Conservation (phyloP, 2,329 filamentous ascomycete species). For the Phialocephala sp. region DNA sequence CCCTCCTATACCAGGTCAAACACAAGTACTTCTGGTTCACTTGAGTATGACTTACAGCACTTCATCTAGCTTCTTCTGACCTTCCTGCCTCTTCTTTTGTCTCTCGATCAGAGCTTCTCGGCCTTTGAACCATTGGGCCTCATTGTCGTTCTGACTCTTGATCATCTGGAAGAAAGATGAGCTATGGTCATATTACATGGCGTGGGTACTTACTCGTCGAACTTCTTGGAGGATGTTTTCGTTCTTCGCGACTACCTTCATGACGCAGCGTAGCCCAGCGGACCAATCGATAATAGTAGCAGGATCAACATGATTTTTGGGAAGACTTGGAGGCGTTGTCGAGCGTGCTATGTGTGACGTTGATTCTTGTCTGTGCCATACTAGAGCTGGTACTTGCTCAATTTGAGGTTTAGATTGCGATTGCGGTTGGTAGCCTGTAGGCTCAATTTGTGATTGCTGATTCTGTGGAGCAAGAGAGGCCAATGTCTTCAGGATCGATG, state of each 20-base stretch:
- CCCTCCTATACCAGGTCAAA: conserved; percentile 44
- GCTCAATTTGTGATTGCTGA: conserved; percentile 21
- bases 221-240: conserved; percentile 52
- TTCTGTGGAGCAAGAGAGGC: conserved; percentile 38
- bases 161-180: conserved; percentile 55
- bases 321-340: conserved; percentile 21
- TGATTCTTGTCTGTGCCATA: conserved; percentile 12
- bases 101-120: conserved; percentile 57
- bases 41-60: conserved; percentile 52
- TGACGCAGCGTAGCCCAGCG: conserved; percentile 55
- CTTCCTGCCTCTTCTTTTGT: conserved; percentile 56
- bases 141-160: conserved; percentile 65
- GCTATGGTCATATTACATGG: conserved; percentile 5
- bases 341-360: conserved; percentile 13
- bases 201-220: conserved; percentile 39
- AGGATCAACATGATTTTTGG: conserved; percentile 45
- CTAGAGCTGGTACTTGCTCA: conserved; percentile 10
- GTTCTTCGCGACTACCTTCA: conserved; percentile 52
- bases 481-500: conserved; percentile 42
- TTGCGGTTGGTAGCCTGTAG: conserved; percentile 1
- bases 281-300: conserved; percentile 57
- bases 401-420: not conserved
- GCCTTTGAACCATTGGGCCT: conserved; percentile 64
- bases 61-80: conserved; percentile 58
- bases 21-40: conserved; percentile 4